Percentiles rank a stretch among this genome's conserved stretches.
These are phyloP conservation scores for Aureobasidium mangrovei DNA, from an alignment of 2,329 filamentous ascomycete genomes.

Conservation along the genomic window DNA sequence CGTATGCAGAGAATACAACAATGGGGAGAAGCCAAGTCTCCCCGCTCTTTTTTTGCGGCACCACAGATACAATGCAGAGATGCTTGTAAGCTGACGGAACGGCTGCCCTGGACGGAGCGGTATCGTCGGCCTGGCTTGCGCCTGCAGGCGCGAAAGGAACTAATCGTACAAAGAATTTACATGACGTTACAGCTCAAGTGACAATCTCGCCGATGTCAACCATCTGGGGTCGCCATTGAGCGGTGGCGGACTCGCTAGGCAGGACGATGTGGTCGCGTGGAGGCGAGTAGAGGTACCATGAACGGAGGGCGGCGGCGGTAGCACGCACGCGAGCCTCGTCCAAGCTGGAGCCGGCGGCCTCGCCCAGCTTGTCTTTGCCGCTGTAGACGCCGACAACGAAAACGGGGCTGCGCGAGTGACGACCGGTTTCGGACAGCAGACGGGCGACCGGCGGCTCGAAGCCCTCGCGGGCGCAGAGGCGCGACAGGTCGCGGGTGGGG, in stretches of 20 bases:
- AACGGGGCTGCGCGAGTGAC: slow-evolving; percentile 74
- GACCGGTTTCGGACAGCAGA: slow-evolving; percentile 83
- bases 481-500: slow-evolving; percentile 73
- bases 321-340: slow-evolving; percentile 70
- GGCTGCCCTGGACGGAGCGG: not conserved
- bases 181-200: slow-evolving; percentile 21
- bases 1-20: slow-evolving; percentile 12
- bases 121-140: slow-evolving; percentile 2
- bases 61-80: not conserved
- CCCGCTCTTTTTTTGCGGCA: not conserved
- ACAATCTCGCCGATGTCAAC: slow-evolving; percentile 51
- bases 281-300: slow-evolving; percentile 94
- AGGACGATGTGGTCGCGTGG: slow-evolving; percentile 41
- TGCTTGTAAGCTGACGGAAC: not conserved
- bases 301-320: slow-evolving; percentile 75
- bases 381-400: slow-evolving; percentile 92
- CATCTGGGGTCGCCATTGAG: slow-evolving; percentile 44
- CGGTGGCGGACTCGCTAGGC: slow-evolving; percentile 41
- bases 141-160: not conserved
- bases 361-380: slow-evolving; percentile 81
- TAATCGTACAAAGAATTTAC: slow-evolving; percentile 11
- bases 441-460: slow-evolving; percentile 83
- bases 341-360: slow-evolving; percentile 73
- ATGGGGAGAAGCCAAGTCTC: not conserved
- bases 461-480: slow-evolving; percentile 77